These are phyloP conservation scores for Fusarium chaquense DNA, from an alignment of 2,329 filamentous ascomycete species.

Conservation along the genomic window DNA sequence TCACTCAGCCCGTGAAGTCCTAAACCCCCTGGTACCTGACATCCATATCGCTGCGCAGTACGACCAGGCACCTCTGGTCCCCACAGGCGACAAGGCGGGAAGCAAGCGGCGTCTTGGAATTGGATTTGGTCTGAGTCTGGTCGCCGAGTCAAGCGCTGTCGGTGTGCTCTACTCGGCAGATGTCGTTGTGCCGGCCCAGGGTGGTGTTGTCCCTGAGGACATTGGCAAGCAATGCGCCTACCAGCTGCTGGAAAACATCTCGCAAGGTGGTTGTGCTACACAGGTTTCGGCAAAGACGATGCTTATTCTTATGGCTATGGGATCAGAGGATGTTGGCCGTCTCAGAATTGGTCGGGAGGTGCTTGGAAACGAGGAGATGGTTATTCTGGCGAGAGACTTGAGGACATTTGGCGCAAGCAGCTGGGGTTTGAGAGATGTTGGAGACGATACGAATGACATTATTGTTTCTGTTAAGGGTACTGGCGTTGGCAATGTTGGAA, in stretches of 20 bases:
- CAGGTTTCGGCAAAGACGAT: slow-evolving; percentile 78
- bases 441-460: slow-evolving; percentile 76
- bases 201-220: slow-evolving; percentile 89
- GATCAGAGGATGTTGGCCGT: slow-evolving; percentile 92
- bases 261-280: slow-evolving; percentile 84
- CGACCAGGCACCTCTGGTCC: slow-evolving; percentile 71
- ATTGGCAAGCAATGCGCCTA: slow-evolving; percentile 89
- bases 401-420: slow-evolving; percentile 89
- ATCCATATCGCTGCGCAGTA: slow-evolving; percentile 90
- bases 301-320: slow-evolving; percentile 96
- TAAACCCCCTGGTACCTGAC: slow-evolving; percentile 88
- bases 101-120: slow-evolving; percentile 79
- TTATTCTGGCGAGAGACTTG: slow-evolving; percentile 85
- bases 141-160: slow-evolving; percentile 87
- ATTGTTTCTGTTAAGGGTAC: slow-evolving; percentile 91
- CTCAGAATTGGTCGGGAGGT: slow-evolving; percentile 85
- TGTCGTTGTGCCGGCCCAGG: slow-evolving; percentile 77
- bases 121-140: slow-evolving; percentile 89
- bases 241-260: slow-evolving; percentile 86
- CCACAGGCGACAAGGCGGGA: slow-evolving; percentile 65
- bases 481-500: slow-evolving; percentile 93
- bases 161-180: slow-evolving; percentile 92
- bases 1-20: slow-evolving; percentile 84
- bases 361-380: slow-evolving; percentile 81
- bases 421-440: slow-evolving; percentile 87